phyloP scores from a whole-genome alignment of 192 early-diverging fungal species.

The Coemansia sp. region DNA sequence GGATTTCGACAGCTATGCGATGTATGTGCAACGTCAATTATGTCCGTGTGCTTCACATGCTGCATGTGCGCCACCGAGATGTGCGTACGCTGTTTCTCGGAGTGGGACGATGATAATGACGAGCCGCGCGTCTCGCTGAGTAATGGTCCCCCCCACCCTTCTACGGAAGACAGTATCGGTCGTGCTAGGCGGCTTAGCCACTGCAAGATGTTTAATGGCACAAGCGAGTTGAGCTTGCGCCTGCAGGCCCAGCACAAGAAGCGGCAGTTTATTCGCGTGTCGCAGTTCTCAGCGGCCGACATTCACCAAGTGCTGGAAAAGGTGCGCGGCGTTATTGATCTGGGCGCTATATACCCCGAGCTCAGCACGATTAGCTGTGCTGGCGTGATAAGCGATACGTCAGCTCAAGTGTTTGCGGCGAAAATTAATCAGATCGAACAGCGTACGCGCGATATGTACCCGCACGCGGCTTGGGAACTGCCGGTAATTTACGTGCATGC shows the following conservation, averaged over 20 bases:
- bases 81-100: slow-evolving; percentile 46
- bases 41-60: slow-evolving; percentile 50
- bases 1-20: slow-evolving; percentile 56
- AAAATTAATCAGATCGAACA: slow-evolving; percentile 10
- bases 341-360: neutral
- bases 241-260: neutral
- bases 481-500: slow-evolving; percentile 21
- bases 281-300: slow-evolving; percentile 9
- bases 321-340: neutral
- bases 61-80: slow-evolving; percentile 39
- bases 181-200: neutral
- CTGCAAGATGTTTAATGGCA: neutral
- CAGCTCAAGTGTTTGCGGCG: slow-evolving; percentile 4
- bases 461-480: slow-evolving; percentile 34
- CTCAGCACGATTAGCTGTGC: slow-evolving; percentile 10
- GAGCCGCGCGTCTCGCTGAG: neutral
- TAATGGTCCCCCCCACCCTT: neutral
- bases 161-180: neutral
- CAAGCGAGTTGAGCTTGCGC: neutral
- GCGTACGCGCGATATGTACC: slow-evolving; percentile 37
- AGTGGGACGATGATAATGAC: slow-evolving; percentile 15
- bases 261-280: slow-evolving; percentile 28
- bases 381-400: neutral
- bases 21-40: slow-evolving; percentile 51
- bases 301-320: neutral